Evolutionary conservation across 768 basidiomycete genomes (phyloP).

Genomic region (Lactarius indigo): DNA sequence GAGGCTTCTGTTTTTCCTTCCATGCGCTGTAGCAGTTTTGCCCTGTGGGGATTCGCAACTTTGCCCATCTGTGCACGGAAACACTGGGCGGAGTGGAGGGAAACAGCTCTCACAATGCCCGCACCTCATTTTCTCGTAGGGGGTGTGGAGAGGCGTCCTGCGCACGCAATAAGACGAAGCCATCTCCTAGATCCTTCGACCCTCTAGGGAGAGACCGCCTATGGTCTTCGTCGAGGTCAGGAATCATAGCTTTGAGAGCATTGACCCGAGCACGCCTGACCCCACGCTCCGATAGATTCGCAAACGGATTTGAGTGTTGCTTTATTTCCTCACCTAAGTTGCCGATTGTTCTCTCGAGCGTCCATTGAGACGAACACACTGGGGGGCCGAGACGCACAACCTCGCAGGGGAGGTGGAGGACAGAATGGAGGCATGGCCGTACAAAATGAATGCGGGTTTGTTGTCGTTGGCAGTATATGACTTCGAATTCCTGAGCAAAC

Average conservation of each 20-base stretch:
- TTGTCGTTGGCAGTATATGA: slow-evolving; percentile 34
- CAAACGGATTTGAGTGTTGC: neutral
- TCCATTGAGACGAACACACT: too few relatives aligned
- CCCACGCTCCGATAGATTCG: neutral
- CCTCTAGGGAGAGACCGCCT: neutral
- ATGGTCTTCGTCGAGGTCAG: neutral
- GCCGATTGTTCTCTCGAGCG: neutral
- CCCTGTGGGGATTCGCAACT: too few relatives aligned
- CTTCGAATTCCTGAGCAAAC: slow-evolving; percentile 36
- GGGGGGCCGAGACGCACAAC: too few relatives aligned
- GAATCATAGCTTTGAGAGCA: neutral
- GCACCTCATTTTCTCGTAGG: too few relatives aligned
- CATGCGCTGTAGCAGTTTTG: too few relatives aligned
- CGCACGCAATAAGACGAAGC: neutral
- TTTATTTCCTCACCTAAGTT: neutral
- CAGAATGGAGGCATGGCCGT: too few relatives aligned
- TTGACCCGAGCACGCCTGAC: too few relatives aligned
- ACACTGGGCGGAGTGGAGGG: too few relatives aligned
- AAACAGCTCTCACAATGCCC: too few relatives aligned
- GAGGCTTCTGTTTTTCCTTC: too few relatives aligned
- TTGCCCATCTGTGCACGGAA: too few relatives aligned
- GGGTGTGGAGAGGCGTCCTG: neutral
- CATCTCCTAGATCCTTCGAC: neutral
- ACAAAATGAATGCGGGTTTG: neutral
- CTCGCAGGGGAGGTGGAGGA: too few relatives aligned